Conservation (phyloP, 306 rosid species). For the Medicago lupulina region DNA sequence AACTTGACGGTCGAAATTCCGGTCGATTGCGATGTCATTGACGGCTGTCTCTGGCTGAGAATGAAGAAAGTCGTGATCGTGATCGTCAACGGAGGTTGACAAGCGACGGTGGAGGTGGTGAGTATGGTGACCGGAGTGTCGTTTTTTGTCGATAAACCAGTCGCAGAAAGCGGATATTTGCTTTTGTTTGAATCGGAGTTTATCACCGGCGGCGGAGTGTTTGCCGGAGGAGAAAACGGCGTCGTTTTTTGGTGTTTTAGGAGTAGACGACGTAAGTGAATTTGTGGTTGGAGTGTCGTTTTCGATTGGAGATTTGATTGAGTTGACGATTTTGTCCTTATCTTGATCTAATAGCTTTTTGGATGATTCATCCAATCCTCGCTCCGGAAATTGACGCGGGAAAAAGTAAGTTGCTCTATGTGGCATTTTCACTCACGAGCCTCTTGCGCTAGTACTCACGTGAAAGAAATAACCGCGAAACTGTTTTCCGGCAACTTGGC, state of each 20-base stretch:
- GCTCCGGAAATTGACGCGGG: constrained; percentile 88
- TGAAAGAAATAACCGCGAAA: constrained; percentile 13
- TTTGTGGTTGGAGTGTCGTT: constrained; percentile 48
- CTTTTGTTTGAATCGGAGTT: constrained; percentile 44
- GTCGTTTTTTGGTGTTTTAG: constrained; percentile 21
- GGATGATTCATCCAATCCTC: constrained; percentile 64
- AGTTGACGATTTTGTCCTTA: constrained; percentile 48
- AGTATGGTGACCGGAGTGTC: constrained; percentile 38
- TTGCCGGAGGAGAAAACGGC: constrained; percentile 45
- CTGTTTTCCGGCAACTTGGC: constrained; percentile 30
- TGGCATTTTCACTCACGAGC: constrained; percentile 70
- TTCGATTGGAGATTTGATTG: constrained; percentile 47
- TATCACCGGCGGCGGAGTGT: constrained; percentile 49
- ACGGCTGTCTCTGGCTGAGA: constrained; percentile 44
- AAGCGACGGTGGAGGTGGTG: constrained; percentile 41
- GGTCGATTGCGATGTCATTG: constrained; percentile 60
- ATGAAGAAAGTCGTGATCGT: constrained; percentile 53
- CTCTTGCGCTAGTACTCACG: constrained; percentile 44
- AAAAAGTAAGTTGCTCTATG: constrained; percentile 95
- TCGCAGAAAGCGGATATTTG: constrained; percentile 58
- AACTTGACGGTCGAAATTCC: constrained; percentile 66
- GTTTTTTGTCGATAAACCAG: constrained; percentile 69
- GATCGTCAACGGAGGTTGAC: constrained; percentile 49
- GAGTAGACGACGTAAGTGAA: constrained; percentile 6
- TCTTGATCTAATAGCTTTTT: constrained; percentile 65